These are phyloP conservation scores for Melaleuca alternifolia DNA, from an alignment of 345 rosid genomes.

Conservation along the genomic window DNA sequence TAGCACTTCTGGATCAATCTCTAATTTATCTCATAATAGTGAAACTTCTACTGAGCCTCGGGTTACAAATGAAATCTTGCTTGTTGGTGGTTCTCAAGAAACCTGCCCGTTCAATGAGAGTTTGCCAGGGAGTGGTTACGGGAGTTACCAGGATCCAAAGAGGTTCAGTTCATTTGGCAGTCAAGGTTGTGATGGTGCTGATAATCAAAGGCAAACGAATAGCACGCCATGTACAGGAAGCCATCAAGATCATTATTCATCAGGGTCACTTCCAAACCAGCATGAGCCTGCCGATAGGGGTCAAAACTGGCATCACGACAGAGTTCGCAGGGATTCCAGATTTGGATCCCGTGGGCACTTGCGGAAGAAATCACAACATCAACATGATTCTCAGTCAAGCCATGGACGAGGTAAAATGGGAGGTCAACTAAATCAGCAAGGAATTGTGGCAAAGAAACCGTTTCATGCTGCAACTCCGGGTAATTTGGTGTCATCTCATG, in stretches of 20 bases:
- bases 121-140: constrained; percentile 11
- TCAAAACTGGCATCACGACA: constrained; percentile 18
- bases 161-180: constrained; percentile 14
- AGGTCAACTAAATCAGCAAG: constrained; percentile 9
- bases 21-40: constrained; percentile 3
- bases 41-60: constrained; percentile 16
- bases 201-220: constrained; percentile 10
- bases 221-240: constrained; percentile 18
- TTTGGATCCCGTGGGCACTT: constrained; percentile 33
- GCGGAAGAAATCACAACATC: constrained; percentile 25
- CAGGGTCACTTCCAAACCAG: background rate
- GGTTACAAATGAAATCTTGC: constrained; percentile 12
- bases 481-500: background rate
- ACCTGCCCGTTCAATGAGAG: constrained; percentile 18
- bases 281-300: constrained; percentile 8
- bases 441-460: background rate
- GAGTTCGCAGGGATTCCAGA: constrained; percentile 31
- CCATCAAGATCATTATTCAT: constrained; percentile 11
- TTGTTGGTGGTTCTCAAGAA: constrained; percentile 17
- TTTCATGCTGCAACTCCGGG: background rate
- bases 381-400: constrained; percentile 12
- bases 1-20: constrained; percentile 5
- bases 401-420: constrained; percentile 9
- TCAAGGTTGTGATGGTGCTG: constrained; percentile 33
- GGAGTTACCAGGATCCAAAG: constrained; percentile 14